Evolutionary conservation across 2,329 filamentous ascomycete genomes (phyloP), one percentile per base, ranked within the genome.

Genomic region (Penicillium aurantiogriseum): DNA sequence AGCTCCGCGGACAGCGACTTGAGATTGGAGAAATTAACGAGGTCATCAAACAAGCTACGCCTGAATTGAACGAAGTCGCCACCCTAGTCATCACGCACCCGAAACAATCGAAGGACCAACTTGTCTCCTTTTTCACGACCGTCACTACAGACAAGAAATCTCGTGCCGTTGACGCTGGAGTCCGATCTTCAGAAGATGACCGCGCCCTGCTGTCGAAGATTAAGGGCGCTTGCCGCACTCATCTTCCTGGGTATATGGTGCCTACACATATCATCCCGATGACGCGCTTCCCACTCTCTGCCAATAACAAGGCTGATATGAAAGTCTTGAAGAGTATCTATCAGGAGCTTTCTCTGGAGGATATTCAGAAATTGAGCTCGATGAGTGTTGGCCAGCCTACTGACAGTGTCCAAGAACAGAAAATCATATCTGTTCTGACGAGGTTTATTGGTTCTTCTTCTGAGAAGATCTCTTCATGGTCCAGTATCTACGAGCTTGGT

Each of bases 1-100:
- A 97, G 71, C 81, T 97, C 3, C 86, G 93, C 11, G 92, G 92
- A 0, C 92, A 97, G 71, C 83, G 92, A 15, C 81, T 97, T 0
- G 93, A 97, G 68, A 88, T 96, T 59, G 90, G 88, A 1, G 92
- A 97, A 76, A 96, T 97, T 72, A 94, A 96, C 65, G 87, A 92
- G 48, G 85, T 89, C 9, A 91, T 96, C 65, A 86, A 85, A 46
- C 79, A 83, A 21, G 83, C 83, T 0, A 80, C 85, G 0, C 61
- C 72, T 0, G 77, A 77, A 0, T 76, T 94, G 9, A 78, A 82
- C 15, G 90, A 96, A 64, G 86, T 90, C 0, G 86, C 86, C 3
- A 95, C 92, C 0, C 77, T 95, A 15, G 90, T 97, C 1, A 75
- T 88, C 4, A 89, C 88, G 57, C 88, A 91, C 66, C 80, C 78